Evolutionary conservation across 192 early-diverging fungal species (phyloP), one percentile per base, ranked within the genome.

Genomic region (Backusella liffmaniae): DNA sequence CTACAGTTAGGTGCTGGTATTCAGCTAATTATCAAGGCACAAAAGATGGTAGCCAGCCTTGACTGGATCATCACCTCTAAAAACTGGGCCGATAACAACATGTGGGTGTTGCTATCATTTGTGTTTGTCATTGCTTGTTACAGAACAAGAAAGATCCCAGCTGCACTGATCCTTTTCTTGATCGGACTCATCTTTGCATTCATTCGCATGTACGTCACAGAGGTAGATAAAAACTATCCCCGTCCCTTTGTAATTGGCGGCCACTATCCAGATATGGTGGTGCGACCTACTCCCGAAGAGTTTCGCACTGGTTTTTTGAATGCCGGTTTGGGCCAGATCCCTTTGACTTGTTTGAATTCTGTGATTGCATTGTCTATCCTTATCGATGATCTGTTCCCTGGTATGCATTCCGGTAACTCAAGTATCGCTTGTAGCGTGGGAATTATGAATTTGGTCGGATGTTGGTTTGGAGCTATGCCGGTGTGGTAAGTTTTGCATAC

Each of bases 271-370:
- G 83, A 87, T 21, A 72, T 76, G 0, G 73, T 86, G 1, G 84
- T 89, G 26, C 85, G 89, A 26, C 91, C 91, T 1, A 89, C 91
- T 3, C 84, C 86, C 29, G 75, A 81, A 59, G 91, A 94, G 68
- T 93, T 94, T 82, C 83, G 84, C 51, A 82, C 73, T 9, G 94
- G 93, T n/a, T 93, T 96, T 73, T 76, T 94, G 42, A 92, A 84
- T 75, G 96, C 94, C 3, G 92, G 91, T 21, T 84, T 96, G 36
- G 96, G 96, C 15, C 96, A 97, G 86, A 84, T 97, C 36, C 94
- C 96, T 21, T 82, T 97, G 70, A 97, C 96, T 23, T 75, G 89
- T 62, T 86, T 96, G 66, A 97, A 97, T 82, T 97, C 96, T 36
- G 93, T 94, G 1, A 88, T 96, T 51, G 96, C 93, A 2, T 84